phyloP scores from a whole-genome alignment of 257 asterid species.

The Nicotiana knightiana region DNA sequence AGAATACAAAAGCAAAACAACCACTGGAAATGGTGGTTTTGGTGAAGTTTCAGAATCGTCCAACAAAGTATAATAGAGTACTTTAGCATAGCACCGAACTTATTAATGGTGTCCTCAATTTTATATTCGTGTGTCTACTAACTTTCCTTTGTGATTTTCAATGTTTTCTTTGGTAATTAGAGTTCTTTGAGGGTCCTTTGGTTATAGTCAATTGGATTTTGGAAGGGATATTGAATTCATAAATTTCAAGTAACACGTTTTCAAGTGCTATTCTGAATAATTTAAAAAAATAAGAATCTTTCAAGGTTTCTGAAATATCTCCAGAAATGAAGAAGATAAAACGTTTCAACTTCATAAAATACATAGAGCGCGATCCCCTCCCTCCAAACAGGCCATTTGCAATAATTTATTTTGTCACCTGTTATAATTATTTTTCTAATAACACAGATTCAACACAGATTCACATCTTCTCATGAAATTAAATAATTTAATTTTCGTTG shows the following conservation, averaged over 20 bases:
- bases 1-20: slow-evolving; percentile 27
- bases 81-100: neutral
- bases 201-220: neutral
- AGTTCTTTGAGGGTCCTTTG: neutral
- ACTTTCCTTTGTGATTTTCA: neutral
- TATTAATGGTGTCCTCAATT: neutral
- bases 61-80: neutral
- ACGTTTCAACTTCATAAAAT: neutral
- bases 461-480: too few species aligned
- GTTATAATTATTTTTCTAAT: too few species aligned
- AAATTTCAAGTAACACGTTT: neutral
- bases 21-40: slow-evolving; percentile 18
- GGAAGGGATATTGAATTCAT: neutral
- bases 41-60: slow-evolving; percentile 30
- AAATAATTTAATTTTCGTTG: too few species aligned
- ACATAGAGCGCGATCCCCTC: neutral
- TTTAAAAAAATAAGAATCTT: neutral
- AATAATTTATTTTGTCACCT: too few species aligned
- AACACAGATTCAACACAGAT: too few species aligned
- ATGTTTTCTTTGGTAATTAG: neutral
- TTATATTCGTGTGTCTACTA: neutral
- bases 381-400: neutral
- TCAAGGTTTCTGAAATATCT: too few species aligned
- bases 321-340: too few species aligned
- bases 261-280: neutral